phyloP scores from a whole-genome alignment of 768 basidiomycete species.

The Mycena amicta region DNA sequence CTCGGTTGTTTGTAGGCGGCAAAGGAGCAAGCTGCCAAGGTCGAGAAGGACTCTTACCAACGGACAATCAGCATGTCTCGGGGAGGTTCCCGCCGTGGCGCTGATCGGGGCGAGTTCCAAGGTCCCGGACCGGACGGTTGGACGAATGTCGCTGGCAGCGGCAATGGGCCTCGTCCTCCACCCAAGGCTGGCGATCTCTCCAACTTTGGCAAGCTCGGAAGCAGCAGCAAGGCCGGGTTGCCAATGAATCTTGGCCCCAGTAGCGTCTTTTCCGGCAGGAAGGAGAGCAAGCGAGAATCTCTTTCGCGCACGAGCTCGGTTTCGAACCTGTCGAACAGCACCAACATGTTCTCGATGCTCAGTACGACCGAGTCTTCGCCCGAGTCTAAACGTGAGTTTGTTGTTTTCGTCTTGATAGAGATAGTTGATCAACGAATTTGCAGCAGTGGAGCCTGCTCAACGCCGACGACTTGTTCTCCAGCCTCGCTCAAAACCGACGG shows the following conservation, averaged over 20 bases:
- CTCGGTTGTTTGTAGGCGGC: conserved; percentile 55
- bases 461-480: conserved; percentile 74
- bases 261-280: conserved; percentile 80
- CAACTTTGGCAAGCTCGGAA: conserved; percentile 90
- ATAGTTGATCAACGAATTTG: conserved; percentile 54
- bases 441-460: conserved; percentile 53
- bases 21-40: conserved; percentile 69
- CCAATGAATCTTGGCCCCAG: conserved; percentile 82
- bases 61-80: conserved; percentile 82
- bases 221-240: conserved; percentile 62
- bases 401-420: conserved; percentile 24
- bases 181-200: conserved; percentile 85
- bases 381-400: conserved; percentile 55
- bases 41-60: conserved; percentile 60
- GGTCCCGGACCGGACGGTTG: conserved; percentile 84
- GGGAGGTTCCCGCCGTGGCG: conserved; percentile 87
- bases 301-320: conserved; percentile 79
- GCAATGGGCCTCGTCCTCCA: conserved; percentile 54
- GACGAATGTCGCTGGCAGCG: conserved; percentile 63
- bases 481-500: conserved; percentile 77
- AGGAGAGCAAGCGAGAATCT: conserved; percentile 66
- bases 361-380: conserved; percentile 61
- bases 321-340: conserved; percentile 54
- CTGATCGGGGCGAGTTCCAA: conserved; percentile 59
- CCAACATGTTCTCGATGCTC: conserved; percentile 78